phyloP scores from a whole-genome alignment of 2,329 filamentous ascomycete genomes.

The Cercospora citrullina region DNA sequence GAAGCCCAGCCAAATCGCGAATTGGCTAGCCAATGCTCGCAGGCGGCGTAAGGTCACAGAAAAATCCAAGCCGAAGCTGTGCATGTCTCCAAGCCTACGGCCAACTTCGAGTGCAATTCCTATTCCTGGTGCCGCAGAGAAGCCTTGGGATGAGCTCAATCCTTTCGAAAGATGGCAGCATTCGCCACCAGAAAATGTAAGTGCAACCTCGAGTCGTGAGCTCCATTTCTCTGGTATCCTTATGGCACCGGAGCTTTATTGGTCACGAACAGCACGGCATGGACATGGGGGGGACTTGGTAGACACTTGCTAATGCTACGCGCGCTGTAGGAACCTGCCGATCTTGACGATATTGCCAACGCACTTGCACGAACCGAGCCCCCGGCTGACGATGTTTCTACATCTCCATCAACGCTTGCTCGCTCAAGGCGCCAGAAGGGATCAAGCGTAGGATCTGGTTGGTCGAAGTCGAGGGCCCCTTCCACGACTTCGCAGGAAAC shows the following conservation, averaged over 20 bases:
- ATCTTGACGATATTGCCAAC: constrained; percentile 63
- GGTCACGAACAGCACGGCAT: no score
- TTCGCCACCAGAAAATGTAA: constrained; percentile 63
- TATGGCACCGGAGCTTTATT: background rate
- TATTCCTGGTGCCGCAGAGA: constrained; percentile 60
- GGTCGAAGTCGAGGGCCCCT: constrained; percentile 50
- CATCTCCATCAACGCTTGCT: constrained; percentile 34
- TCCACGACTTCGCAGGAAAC: constrained; percentile 54
- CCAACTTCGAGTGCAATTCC: constrained; percentile 66
- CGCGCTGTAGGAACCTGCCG: constrained; percentile 56
- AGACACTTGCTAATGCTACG: background rate
- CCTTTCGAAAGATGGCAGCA: constrained; percentile 69
- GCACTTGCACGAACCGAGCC: constrained; percentile 50
- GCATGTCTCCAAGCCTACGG: constrained; percentile 64
- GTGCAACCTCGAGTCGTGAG: background rate
- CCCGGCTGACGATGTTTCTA: constrained; percentile 30
- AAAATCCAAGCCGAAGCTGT: constrained; percentile 41
- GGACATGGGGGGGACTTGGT: background rate
- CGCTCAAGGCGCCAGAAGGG: constrained; percentile 44
- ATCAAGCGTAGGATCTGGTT: constrained; percentile 53
- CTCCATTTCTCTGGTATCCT: no score
- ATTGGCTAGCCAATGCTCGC: constrained; percentile 89
- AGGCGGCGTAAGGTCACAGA: constrained; percentile 73
- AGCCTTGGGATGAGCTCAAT: constrained; percentile 53
- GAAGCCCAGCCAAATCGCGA: constrained; percentile 79